Conservation (phyloP, 2,329 filamentous ascomycete genomes). For the Botrytis paeoniae region DNA sequence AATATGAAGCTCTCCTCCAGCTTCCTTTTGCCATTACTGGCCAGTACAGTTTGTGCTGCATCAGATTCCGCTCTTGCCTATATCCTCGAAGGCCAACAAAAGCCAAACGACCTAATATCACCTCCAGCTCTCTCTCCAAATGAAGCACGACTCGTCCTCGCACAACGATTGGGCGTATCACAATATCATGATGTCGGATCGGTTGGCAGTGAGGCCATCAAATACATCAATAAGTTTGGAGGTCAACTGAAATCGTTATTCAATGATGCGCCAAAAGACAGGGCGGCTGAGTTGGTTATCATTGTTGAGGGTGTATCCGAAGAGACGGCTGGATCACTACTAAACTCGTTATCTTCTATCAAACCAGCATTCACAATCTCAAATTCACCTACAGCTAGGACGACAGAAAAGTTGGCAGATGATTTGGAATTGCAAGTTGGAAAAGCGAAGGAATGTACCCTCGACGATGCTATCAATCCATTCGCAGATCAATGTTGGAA, state of each 20-base stretch:
- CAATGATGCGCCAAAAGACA: constrained; percentile 33
- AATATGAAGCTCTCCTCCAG: constrained; percentile 43
- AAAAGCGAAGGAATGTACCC: constrained; percentile 27
- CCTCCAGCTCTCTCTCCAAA: constrained; percentile 47
- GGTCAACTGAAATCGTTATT: constrained; percentile 53
- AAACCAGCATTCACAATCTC: constrained; percentile 50
- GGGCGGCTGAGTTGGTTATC: constrained; percentile 53
- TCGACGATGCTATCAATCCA: constrained; percentile 36
- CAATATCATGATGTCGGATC: constrained; percentile 47
- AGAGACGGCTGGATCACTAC: constrained; percentile 43
- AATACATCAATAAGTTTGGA: constrained; percentile 59
- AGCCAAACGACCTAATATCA: constrained; percentile 43
- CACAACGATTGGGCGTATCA: constrained; percentile 52
- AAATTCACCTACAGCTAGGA: constrained; percentile 42
- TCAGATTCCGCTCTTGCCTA: constrained; percentile 50
- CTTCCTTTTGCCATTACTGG: constrained; percentile 41
- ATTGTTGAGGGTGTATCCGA: constrained; percentile 55
- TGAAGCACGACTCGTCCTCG: constrained; percentile 53
- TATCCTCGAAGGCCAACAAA: constrained; percentile 42
- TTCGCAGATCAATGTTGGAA: constrained; percentile 37
- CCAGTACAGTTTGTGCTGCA: constrained; percentile 40
- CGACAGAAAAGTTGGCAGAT: constrained; percentile 35
- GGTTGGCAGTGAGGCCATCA: constrained; percentile 43
- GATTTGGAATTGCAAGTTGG: constrained; percentile 35
- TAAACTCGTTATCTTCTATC: constrained; percentile 42